Base-by-base conservation (phyloP, 192 early-diverging fungal species). In the Geosiphon pyriformis region DNA sequence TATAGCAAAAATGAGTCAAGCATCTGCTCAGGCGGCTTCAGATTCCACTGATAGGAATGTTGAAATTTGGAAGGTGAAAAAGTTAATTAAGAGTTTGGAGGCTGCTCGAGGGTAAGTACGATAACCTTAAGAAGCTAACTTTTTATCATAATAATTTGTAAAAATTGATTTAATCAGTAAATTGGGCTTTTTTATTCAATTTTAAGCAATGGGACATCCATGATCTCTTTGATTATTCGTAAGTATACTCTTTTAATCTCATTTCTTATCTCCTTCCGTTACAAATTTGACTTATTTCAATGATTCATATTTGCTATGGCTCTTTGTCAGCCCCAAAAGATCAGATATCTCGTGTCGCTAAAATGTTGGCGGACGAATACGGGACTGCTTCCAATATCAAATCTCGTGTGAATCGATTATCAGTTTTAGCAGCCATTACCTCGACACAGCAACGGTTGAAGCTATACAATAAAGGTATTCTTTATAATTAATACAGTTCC, bases 361-460 rank as follows among this genome's bases (percentile, higher is more conserved):
- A 88, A 70, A 96, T 95, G 97, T 86, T 98, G 80, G 91, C 94
- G 31, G 94, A 92, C 74, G 97, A 99, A 87, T 92, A 96, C 74
- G 97, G 97, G 61, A 95, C 97, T 22, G 97, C 97, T 17, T 95
- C 94, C 70, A 99, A 99, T 88, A 99, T 99, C 82, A 99, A 99
- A 79, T 96, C 93, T 58, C 92, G 97, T 62, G 97, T 99, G 32
- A 99, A 98, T 83, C 84, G 95, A 59, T 83, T 94, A 52, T 99
- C 97, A 32, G 97, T 99, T 12, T 78, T 99, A 54, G 84, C 90
- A 29, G 97, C 97, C 70, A 99, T 99, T 70, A 95, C 94, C 22
- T 99, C 97, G 49, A 94, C 95, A 25, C 95, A 97, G 75, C 89
- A 94, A 69, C 86, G 92, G 66, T 85, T 99, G 51, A 99, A 99